Base-by-base conservation (phyloP, 1,284 basidiomycete genomes). In the Prillingera fragicola region DNA sequence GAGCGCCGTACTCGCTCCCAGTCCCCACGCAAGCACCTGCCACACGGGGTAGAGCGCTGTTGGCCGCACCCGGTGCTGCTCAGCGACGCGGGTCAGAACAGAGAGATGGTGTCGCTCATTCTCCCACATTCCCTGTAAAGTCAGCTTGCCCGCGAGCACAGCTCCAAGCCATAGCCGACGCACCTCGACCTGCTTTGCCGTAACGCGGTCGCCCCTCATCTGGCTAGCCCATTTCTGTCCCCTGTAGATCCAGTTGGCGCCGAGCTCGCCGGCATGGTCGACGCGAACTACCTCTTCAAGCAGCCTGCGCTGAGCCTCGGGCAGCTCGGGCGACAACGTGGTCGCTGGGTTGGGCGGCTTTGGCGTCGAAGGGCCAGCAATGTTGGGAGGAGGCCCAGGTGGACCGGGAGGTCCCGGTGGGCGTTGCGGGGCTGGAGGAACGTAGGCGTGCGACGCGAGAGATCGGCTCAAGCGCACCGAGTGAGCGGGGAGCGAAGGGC, bases 91-190 rank as follows among this genome's bases (percentile, higher is more conserved):
- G 57, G 90, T 80, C 80, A 94, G 87, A 23, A 91, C 87, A 0
- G 74, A 67, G 12, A 96, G 75, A 69, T 97, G 92, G 69, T 89
- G 89, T 72, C 87, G 87, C 72, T 97, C 92, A 63, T 89, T 90
- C 37, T 88, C 81, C 90, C 90, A 96, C 92, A 97, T 97, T 52
- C 86, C 83, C 86, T 94, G 33, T 10, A 15, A 38, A 24, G 21
- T 24, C 13, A 24, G 32, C n/a, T 13, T 7, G 17, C 10, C 17
- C 22, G 43, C 13, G 41, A 42, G 14, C 26, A 31, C 49, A 8
- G 5, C 14, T 33, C 13, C 32, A 8, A 28, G 6, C 14, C 8
- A 25, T 17, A n/a, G 10, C 8, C 24, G 35, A 59, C 79, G 52
- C 57, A 83, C 89, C 73, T 89, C 84, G 48, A 92, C 83, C 39